Evolutionary conservation across 176 grass and related monocot species (phyloP).

Genomic region (Carex scoparia): DNA sequence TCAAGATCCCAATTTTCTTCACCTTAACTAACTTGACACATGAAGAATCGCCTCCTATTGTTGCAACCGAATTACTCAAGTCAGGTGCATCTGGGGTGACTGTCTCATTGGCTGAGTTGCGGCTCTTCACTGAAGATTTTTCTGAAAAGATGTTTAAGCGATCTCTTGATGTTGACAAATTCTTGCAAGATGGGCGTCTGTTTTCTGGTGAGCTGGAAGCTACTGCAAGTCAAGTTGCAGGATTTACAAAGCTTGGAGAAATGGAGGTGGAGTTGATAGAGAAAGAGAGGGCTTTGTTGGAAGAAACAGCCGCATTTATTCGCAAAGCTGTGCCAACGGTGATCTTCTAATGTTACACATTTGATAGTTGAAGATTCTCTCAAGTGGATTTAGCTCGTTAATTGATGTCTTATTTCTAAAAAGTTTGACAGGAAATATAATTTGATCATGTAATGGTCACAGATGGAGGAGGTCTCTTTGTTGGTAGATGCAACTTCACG

Average conservation of each 20-base stretch:
- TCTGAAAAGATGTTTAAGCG: constrained; percentile 49
- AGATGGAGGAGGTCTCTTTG: constrained; percentile 98
- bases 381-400: constrained; percentile 45
- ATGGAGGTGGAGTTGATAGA: constrained; percentile 61
- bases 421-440: constrained; percentile 48
- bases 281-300: constrained; percentile 54
- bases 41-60: constrained; percentile 40
- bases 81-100: constrained; percentile 77
- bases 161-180: constrained; percentile 25
- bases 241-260: constrained; percentile 82
- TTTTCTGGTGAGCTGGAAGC: constrained; percentile 37
- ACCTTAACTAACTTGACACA: constrained; percentile 28
- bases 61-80: constrained; percentile 61
- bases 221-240: constrained; percentile 50
- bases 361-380: constrained; percentile 93
- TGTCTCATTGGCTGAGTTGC: constrained; percentile 51
- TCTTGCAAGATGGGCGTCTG: constrained; percentile 34
- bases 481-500: constrained; percentile 83
- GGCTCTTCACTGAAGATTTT: constrained; percentile 39
- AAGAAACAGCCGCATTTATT: constrained; percentile 68
- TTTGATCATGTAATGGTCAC: constrained; percentile 43
- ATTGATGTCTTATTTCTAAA: constrained; percentile 29
- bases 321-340: constrained; percentile 93
- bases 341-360: constrained; percentile 98
- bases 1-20: constrained; percentile 88